Evolutionary conservation across 2,329 filamentous ascomycete genomes (phyloP).

Genomic region (Fusarium aywerte): DNA sequence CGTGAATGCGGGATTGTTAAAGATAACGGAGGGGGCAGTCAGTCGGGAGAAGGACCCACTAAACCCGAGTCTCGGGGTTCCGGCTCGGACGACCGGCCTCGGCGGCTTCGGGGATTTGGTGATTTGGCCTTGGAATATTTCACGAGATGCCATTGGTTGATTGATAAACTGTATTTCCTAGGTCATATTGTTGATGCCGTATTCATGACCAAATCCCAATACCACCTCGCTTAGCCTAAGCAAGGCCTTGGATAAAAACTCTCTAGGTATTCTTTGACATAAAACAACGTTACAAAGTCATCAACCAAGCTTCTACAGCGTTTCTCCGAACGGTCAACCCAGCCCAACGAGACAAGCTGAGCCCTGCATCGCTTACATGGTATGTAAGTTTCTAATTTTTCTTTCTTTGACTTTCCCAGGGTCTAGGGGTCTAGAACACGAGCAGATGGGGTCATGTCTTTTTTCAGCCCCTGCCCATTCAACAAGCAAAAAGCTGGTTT

Average conservation of each 20-base stretch:
- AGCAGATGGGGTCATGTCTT: slow-evolving; percentile 14
- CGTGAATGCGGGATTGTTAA: background rate
- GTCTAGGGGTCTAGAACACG: slow-evolving; percentile 38
- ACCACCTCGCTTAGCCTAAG: background rate
- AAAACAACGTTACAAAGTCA: slow-evolving; percentile 3
- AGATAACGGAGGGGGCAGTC: background rate
- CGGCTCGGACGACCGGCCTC: background rate
- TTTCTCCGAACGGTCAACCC: slow-evolving; percentile 4
- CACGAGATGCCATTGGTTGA: background rate
- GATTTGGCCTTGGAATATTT: background rate
- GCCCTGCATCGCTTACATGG: slow-evolving; percentile 34
- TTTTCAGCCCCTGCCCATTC: slow-evolving; percentile 24
- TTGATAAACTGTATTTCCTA: background rate
- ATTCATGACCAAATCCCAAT: background rate
- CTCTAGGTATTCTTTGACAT: background rate
- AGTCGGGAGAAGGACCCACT: slow-evolving; percentile 3
- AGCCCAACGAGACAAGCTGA: slow-evolving; percentile 33
- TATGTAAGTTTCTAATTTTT: slow-evolving; percentile 5
- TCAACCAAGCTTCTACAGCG: slow-evolving; percentile 17
- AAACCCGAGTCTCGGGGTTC: background rate
- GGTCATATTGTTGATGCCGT: background rate
- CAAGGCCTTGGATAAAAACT: background rate
- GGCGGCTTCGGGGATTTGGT: background rate
- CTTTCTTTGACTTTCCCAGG: slow-evolving; percentile 20
- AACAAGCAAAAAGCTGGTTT: slow-evolving; percentile 41